These are phyloP conservation scores for Xerocomus amazonicus DNA, from an alignment of 1,284 basidiomycete genomes.

Conservation along the genomic window DNA sequence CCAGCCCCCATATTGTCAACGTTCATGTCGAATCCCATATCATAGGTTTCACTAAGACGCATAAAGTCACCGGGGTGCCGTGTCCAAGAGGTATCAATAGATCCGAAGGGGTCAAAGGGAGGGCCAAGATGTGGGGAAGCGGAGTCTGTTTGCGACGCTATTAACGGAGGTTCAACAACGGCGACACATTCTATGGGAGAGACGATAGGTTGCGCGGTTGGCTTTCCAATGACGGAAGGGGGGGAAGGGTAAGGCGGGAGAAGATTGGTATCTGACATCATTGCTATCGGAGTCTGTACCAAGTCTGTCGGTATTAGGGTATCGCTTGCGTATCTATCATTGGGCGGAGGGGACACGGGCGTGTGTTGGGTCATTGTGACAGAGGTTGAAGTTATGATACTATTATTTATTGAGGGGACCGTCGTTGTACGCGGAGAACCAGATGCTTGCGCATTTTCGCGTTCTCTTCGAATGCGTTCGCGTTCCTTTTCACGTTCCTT, in stretches of 20 bases:
- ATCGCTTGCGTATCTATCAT: slow-evolving; percentile 25
- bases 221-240: slow-evolving; percentile 41
- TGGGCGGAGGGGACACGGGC: slow-evolving; percentile 8
- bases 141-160: slow-evolving; percentile 13
- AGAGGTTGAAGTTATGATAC: slow-evolving; percentile 14
- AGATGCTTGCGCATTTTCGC: slow-evolving; percentile 47
- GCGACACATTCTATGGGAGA: slow-evolving; percentile 23
- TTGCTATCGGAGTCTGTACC: slow-evolving; percentile 10
- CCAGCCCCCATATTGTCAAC: slow-evolving; percentile 37
- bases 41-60: slow-evolving; percentile 42
- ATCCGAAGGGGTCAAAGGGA: slow-evolving; percentile 38
- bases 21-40: slow-evolving; percentile 46
- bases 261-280: slow-evolving; percentile 26
- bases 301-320: slow-evolving; percentile 11
- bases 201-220: slow-evolving; percentile 19
- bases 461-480: slow-evolving; percentile 62
- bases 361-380: slow-evolving; percentile 12
- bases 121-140: slow-evolving; percentile 16
- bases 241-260: slow-evolving; percentile 50
- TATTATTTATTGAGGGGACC: slow-evolving; percentile 24
- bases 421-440: slow-evolving; percentile 34
- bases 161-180: slow-evolving; percentile 7
- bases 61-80: slow-evolving; percentile 41
- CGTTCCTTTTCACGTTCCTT: slow-evolving; percentile 69
- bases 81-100: slow-evolving; percentile 43